These are phyloP conservation scores for Cruciata laevipes DNA, from an alignment of 257 asterid genomes.

Conservation along the genomic window DNA sequence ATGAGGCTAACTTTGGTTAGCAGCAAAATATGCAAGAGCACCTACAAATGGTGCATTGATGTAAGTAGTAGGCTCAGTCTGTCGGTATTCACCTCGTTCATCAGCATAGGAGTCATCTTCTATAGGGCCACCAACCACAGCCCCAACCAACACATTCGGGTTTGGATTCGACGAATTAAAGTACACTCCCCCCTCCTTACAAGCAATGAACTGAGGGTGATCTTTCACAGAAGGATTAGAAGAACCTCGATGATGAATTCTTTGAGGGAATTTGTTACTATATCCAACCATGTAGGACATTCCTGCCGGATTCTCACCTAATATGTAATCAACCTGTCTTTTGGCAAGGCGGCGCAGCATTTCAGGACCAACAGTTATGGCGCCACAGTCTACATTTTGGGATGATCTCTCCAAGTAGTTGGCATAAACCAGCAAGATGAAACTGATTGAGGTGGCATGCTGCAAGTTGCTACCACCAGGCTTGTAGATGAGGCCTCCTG, in stretches of 20 bases:
- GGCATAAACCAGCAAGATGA: constrained; percentile 74
- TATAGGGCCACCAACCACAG: constrained; percentile 87
- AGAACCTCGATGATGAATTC: constrained; percentile 89
- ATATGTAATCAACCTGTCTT: constrained; percentile 69
- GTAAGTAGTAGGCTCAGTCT: constrained; percentile 91
- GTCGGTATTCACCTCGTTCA: constrained; percentile 47
- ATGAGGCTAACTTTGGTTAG: constrained; percentile 42
- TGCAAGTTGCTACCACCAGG: constrained; percentile 98
- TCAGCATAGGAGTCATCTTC: constrained; percentile 72
- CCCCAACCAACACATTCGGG: constrained; percentile 79
- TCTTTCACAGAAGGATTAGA: constrained; percentile 62
- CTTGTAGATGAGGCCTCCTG: constrained; percentile 83
- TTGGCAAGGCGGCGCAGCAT: constrained; percentile 58
- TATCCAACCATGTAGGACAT: constrained; percentile 97
- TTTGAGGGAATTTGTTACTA: constrained; percentile 55
- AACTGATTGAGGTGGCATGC: constrained; percentile 73
- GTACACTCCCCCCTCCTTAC: constrained; percentile 67
- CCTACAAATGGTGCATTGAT: constrained; percentile 96
- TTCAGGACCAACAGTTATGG: constrained; percentile 38
- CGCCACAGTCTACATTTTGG: constrained; percentile 59
- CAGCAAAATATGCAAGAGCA: constrained; percentile 68
- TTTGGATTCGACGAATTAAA: constrained; percentile 75
- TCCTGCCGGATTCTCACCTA: constrained; percentile 90
- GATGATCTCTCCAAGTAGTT: constrained; percentile 62
- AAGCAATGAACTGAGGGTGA: constrained; percentile 51